Evolutionary conservation across 345 rosid genomes (phyloP).

Genomic region (Gossypium sturtianum): DNA sequence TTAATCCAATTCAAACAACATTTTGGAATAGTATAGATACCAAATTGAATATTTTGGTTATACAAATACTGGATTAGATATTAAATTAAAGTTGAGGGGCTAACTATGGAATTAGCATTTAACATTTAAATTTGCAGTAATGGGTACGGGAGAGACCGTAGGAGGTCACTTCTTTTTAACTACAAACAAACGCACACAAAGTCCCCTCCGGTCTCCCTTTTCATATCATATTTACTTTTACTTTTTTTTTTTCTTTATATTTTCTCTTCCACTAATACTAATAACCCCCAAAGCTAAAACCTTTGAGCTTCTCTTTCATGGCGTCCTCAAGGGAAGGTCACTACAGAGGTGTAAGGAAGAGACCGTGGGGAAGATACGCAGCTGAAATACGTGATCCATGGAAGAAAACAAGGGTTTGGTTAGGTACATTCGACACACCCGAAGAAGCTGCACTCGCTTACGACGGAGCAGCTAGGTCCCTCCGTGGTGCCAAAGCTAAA

Average conservation of each 20-base stretch:
- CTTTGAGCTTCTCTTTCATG: constrained; percentile 17
- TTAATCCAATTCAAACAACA: no score
- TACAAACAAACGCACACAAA: neutral
- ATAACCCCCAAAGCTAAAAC: neutral
- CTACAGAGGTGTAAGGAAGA: constrained; percentile 86
- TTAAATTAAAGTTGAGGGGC: neutral
- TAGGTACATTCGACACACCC: constrained; percentile 94
- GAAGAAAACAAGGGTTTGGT: constrained; percentile 94
- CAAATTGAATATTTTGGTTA: no score
- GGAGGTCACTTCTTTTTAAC: constrained; percentile 32
- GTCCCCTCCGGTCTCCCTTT: no score
- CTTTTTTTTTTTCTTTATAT: neutral
- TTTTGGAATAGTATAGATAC: no score
- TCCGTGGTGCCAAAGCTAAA: constrained; percentile 85
- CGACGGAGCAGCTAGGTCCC: constrained; percentile 88
- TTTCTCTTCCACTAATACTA: neutral
- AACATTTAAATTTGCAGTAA: constrained; percentile 12
- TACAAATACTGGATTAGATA: no score
- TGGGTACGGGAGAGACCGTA: constrained; percentile 63
- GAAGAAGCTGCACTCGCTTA: constrained; percentile 97
- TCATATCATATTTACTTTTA: neutral
- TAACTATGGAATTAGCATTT: neutral
- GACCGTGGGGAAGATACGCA: constrained; percentile 98
- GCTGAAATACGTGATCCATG: constrained; percentile 98
- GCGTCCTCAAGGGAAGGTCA: constrained; percentile 72